phyloP scores from a whole-genome alignment of 495 filamentous ascomycete genomes.

The Aspergillus wentii region DNA sequence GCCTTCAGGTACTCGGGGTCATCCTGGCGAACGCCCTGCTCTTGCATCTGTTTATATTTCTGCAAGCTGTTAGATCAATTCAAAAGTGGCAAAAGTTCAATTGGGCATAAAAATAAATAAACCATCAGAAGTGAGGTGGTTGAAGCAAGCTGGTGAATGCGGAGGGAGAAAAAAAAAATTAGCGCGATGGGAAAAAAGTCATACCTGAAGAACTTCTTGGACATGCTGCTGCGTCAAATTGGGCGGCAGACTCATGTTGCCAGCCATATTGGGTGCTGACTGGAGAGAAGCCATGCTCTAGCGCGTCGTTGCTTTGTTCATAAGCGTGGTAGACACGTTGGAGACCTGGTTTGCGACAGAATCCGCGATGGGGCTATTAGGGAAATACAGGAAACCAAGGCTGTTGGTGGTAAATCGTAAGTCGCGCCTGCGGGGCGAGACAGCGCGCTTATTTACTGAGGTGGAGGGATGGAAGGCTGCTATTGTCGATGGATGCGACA shows the following conservation, averaged over 20 bases:
- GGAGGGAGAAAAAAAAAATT: background rate
- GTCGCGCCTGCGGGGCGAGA: slow-evolving; percentile 17
- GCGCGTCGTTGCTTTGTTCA: slow-evolving; percentile 30
- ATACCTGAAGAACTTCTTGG: slow-evolving; percentile 59
- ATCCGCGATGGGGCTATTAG: slow-evolving; percentile 3
- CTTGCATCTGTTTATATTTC: slow-evolving; percentile 81
- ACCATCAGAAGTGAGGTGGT: background rate
- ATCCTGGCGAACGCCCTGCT: slow-evolving; percentile 62
- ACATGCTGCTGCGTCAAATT: slow-evolving; percentile 56
- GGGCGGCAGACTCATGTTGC: slow-evolving; percentile 49
- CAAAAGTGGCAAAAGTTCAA: too few species aligned
- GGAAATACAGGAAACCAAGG: slow-evolving; percentile 16
- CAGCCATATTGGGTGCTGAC: slow-evolving; percentile 57
- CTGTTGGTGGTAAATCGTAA: slow-evolving; percentile 11
- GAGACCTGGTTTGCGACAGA: slow-evolving; percentile 17
- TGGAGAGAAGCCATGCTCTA: slow-evolving; percentile 75
- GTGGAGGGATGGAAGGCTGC: slow-evolving; percentile 6
- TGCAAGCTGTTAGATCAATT: slow-evolving; percentile 24
- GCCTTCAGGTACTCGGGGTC: slow-evolving; percentile 80
- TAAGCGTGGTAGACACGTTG: slow-evolving; percentile 18
- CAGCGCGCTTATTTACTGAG: slow-evolving; percentile 11
- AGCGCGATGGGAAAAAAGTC: slow-evolving; percentile 7
- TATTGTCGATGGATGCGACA: slow-evolving; percentile 24
- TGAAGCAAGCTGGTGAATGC: background rate
- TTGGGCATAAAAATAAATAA: slow-evolving; percentile 8